Percentiles rank a stretch among this genome's conserved stretches.
phyloP scores from a whole-genome alignment of 257 asterid species.

The Solanum piurae region DNA sequence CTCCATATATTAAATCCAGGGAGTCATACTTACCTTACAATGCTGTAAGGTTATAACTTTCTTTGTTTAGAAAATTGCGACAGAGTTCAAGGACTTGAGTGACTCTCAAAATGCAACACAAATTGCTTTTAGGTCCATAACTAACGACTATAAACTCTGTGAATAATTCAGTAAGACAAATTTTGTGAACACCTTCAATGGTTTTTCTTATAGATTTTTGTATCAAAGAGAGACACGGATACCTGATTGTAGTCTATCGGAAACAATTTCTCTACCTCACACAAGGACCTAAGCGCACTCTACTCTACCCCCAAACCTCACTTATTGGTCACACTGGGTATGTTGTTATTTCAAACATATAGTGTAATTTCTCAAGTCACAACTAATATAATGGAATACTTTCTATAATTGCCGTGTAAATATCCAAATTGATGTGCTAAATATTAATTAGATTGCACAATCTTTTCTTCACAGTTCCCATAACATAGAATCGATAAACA shows the following conservation, averaged over 20 bases:
- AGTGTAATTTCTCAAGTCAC: background rate
- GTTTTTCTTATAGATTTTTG: background rate
- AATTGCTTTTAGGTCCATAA: background rate
- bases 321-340: background rate
- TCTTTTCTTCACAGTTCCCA: background rate
- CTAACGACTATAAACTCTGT: background rate
- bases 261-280: background rate
- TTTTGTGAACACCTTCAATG: background rate
- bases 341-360: background rate
- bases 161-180: background rate
- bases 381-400: background rate
- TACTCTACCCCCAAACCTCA: background rate
- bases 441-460: background rate
- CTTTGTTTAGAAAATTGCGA: background rate
- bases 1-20: background rate
- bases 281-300: background rate
- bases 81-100: background rate
- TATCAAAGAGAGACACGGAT: background rate
- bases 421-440: background rate
- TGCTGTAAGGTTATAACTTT: background rate
- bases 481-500: background rate
- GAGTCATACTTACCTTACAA: background rate
- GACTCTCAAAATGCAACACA: background rate
- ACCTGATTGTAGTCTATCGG: background rate
- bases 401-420: background rate